Percentiles rank a stretch among this genome's conserved stretches.
These are phyloP conservation scores for Drechmeria coniospora DNA, from an alignment of 2,329 filamentous ascomycete species.

Conservation along the genomic window DNA sequence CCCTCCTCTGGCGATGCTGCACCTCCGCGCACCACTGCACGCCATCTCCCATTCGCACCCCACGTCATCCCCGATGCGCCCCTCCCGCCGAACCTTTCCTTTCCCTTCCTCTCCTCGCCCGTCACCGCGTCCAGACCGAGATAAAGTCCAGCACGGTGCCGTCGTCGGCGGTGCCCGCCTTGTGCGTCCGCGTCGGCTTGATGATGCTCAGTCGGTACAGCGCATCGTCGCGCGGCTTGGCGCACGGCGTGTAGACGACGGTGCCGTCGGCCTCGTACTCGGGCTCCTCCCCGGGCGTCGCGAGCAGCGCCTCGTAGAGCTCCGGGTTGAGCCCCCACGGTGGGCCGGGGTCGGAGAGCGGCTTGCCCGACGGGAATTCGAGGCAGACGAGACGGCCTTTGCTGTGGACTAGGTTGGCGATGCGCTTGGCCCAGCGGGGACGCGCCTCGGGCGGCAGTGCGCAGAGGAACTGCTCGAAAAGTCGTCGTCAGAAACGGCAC, in stretches of 20 bases:
- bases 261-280: constrained; percentile 34
- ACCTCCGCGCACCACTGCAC: too few relatives aligned
- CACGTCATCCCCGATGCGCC: too few relatives aligned
- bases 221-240: constrained; percentile 20
- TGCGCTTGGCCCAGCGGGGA: constrained; percentile 36
- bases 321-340: constrained; percentile 56
- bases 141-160: constrained; percentile 36
- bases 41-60: too few relatives aligned
- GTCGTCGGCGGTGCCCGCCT: constrained; percentile 26
- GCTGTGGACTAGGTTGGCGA: constrained; percentile 31
- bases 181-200: constrained; percentile 34
- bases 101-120: too few relatives aligned
- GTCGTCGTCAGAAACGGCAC: too few relatives aligned
- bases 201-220: constrained; percentile 31
- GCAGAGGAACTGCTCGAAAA: constrained; percentile 39
- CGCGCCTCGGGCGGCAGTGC: constrained; percentile 40
- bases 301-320: constrained; percentile 58
- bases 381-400: constrained; percentile 45
- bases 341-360: constrained; percentile 48
- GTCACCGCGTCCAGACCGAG: constrained; percentile 32
- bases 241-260: constrained; percentile 22
- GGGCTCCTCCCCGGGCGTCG: constrained; percentile 51
- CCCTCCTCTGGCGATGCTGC: too few relatives aligned
- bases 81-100: too few relatives aligned
- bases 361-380: constrained; percentile 65